Evolutionary conservation across 106 monocot species (phyloP).

Genomic region (Amphibolis antarctica): DNA sequence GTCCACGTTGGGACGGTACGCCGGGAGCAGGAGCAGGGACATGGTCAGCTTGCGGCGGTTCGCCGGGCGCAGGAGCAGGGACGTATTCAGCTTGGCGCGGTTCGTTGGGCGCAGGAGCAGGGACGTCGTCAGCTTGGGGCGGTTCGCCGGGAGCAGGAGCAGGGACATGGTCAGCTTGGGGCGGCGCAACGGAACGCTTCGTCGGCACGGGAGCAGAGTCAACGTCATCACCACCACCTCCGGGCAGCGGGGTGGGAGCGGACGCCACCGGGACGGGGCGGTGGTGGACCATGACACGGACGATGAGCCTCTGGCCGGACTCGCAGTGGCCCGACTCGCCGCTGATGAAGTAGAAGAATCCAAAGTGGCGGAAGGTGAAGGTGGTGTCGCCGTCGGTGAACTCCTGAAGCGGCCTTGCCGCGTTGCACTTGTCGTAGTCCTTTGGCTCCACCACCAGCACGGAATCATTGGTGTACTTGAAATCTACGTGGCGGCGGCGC

Average conservation of each 20-base stretch:
- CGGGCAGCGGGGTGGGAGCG: neutral
- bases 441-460: slow-evolving; percentile 42
- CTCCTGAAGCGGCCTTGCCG: slow-evolving; percentile 11
- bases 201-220: neutral
- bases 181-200: no score
- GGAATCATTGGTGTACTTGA: slow-evolving; percentile 69
- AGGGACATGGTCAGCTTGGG: no score
- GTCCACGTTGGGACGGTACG: no score
- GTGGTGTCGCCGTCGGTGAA: slow-evolving; percentile 40
- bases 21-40: no score
- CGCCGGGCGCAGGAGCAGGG: no score
- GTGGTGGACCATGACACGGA: slow-evolving; percentile 56
- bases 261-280: neutral
- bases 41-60: no score
- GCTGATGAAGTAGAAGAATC: slow-evolving; percentile 76
- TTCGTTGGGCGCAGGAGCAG: no score
- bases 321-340: slow-evolving; percentile 46
- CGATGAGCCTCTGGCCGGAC: slow-evolving; percentile 45
- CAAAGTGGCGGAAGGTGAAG: slow-evolving; percentile 37
- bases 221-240: neutral
- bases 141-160: no score
- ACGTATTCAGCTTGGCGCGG: no score
- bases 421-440: slow-evolving; percentile 48
- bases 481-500: no score
- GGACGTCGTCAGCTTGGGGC: no score